phyloP scores from a whole-genome alignment of 2,329 filamentous ascomycete species.

The Penicillium thymicola region DNA sequence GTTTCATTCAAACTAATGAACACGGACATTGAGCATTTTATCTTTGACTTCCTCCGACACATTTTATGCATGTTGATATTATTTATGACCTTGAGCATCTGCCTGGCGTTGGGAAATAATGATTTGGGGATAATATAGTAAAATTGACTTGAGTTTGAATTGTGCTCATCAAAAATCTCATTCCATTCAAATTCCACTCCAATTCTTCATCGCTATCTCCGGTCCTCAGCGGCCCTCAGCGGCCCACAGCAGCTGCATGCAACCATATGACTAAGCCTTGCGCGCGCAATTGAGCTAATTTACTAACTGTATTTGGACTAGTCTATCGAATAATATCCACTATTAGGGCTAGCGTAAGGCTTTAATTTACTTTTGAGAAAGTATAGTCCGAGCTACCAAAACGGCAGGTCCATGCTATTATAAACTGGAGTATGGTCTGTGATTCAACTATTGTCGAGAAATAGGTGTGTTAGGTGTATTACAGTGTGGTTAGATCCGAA shows the following conservation, averaged over 20 bases:
- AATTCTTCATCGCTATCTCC: neutral
- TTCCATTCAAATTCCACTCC: neutral
- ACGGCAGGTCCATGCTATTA: neutral
- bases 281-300: slow-evolving; percentile 8
- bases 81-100: neutral
- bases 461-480: fast-evolving
- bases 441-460: neutral
- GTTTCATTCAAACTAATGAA: slow-evolving; percentile 53
- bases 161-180: neutral
- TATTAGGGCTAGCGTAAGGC: neutral
- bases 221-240: neutral
- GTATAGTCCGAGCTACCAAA: neutral
- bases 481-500: fast-evolving
- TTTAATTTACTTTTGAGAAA: neutral
- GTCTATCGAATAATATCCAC: neutral
- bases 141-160: neutral
- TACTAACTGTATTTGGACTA: neutral
- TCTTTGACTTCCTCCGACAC: neutral
- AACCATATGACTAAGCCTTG: neutral
- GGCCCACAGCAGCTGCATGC: neutral
- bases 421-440: neutral
- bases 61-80: neutral
- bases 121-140: neutral
- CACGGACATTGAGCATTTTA: slow-evolving; percentile 23
- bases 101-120: neutral